These are phyloP conservation scores for Mycena albidolilacea DNA, from an alignment of 768 basidiomycete genomes.

Conservation along the genomic window DNA sequence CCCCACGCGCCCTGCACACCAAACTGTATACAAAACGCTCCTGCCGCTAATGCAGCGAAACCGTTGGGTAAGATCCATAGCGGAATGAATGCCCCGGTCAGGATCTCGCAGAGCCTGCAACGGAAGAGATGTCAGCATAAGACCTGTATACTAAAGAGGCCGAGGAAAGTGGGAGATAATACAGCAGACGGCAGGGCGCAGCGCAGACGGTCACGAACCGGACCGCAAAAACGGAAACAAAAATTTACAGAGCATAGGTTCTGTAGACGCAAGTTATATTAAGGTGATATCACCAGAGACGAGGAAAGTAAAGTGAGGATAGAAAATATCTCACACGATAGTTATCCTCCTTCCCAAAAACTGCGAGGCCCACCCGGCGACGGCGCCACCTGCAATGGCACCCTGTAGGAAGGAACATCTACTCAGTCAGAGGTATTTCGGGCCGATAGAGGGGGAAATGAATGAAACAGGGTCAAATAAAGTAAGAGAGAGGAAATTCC, in stretches of 20 bases:
- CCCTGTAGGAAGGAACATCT: slow-evolving; percentile 45
- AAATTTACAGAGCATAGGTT: background rate
- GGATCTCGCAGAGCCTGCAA: slow-evolving; percentile 55
- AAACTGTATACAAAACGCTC: slow-evolving; percentile 79
- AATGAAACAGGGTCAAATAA: slow-evolving; percentile 19
- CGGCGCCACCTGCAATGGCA: slow-evolving; percentile 67
- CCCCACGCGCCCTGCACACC: slow-evolving; percentile 84
- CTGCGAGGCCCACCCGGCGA: slow-evolving; percentile 83
- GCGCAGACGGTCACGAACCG: slow-evolving; percentile 5
- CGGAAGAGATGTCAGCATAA: slow-evolving; percentile 15
- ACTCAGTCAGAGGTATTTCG: slow-evolving; percentile 14
- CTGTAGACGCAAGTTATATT: slow-evolving; percentile 12
- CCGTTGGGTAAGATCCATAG: slow-evolving; percentile 75
- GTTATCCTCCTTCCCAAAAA: slow-evolving; percentile 87
- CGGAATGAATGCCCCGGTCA: slow-evolving; percentile 65
- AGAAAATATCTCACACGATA: slow-evolving; percentile 65
- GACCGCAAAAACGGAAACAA: background rate
- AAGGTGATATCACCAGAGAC: slow-evolving; percentile 20
- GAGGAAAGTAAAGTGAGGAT: slow-evolving; percentile 12
- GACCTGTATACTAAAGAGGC: slow-evolving; percentile 12
- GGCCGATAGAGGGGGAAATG: background rate
- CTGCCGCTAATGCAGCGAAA: slow-evolving; percentile 71
- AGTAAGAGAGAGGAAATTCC: slow-evolving; percentile 3
- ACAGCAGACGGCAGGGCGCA: background rate
- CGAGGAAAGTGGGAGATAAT: slow-evolving; percentile 15